Conservation (phyloP, 1,284 basidiomycete species). For the Singerocomus rubriflavus region DNA sequence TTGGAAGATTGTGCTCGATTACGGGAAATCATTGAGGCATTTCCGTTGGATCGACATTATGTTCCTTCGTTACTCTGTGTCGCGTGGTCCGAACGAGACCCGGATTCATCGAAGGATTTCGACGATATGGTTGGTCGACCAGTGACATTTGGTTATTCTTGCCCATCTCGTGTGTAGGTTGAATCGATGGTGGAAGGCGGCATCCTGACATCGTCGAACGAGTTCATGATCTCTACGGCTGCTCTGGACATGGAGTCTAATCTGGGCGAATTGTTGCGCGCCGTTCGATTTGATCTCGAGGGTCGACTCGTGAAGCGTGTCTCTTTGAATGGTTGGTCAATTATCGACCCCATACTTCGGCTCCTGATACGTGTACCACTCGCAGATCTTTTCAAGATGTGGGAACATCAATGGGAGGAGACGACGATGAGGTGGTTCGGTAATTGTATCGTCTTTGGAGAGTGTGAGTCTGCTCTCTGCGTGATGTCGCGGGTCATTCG, state of each 20-base stretch:
- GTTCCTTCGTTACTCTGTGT: constrained; percentile 57
- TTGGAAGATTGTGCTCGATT: constrained; percentile 70
- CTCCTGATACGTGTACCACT: background rate
- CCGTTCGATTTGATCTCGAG: constrained; percentile 49
- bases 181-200: constrained; percentile 44
- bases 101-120: constrained; percentile 42
- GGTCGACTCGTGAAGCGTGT: constrained; percentile 52
- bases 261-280: constrained; percentile 42
- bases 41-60: constrained; percentile 55
- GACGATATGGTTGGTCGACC: constrained; percentile 44
- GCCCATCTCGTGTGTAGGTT: constrained; percentile 36
- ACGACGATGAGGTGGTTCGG: constrained; percentile 55
- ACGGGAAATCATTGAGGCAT: constrained; percentile 53
- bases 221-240: constrained; percentile 47
- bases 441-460: constrained; percentile 45
- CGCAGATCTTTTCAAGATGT: constrained; percentile 48
- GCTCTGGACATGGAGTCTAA: constrained; percentile 55
- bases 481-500: background rate
- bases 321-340: constrained; percentile 46
- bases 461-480: constrained; percentile 43
- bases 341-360: background rate
- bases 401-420: constrained; percentile 45
- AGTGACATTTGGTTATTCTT: background rate
- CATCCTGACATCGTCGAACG: constrained; percentile 40
- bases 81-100: constrained; percentile 50